Percentiles rank a stretch among this genome's conserved stretches.
phyloP scores from a whole-genome alignment of 2,329 filamentous ascomycete species.

The Botrytis pseudocinerea region DNA sequence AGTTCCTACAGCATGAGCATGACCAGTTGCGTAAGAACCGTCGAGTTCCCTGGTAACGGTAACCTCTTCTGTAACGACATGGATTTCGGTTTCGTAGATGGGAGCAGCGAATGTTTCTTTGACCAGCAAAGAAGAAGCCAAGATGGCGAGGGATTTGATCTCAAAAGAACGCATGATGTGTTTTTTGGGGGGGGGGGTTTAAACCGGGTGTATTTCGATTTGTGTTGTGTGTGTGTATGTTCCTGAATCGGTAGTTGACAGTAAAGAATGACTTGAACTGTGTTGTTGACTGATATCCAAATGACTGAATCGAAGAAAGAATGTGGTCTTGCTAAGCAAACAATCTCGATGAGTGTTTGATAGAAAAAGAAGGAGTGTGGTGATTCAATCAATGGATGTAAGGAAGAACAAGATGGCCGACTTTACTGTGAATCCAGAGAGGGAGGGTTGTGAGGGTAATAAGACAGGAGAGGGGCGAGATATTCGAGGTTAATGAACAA shows the following conservation, averaged over 20 bases:
- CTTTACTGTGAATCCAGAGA: neutral
- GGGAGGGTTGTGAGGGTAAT: neutral
- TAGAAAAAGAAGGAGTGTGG: conserved; percentile 20
- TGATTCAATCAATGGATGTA: conserved; percentile 35
- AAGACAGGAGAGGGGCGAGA: neutral
- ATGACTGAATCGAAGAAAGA: conserved; percentile 20
- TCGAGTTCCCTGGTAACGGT: conserved; percentile 31
- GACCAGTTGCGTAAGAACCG: conserved; percentile 31
- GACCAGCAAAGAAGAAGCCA: conserved; percentile 40
- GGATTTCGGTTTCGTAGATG: conserved; percentile 30
- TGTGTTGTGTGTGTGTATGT: neutral
- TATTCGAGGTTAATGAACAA: neutral
- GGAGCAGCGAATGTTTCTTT: conserved; percentile 35
- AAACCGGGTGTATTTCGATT: neutral
- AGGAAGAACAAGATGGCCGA: conserved; percentile 19
- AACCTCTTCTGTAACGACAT: conserved; percentile 34
- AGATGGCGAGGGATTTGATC: conserved; percentile 34
- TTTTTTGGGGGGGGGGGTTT: neutral
- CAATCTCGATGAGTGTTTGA: conserved; percentile 19
- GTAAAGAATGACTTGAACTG: conserved; percentile 12
- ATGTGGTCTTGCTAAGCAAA: conserved; percentile 8
- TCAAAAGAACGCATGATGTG: conserved; percentile 35
- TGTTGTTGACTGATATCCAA: conserved; percentile 11
- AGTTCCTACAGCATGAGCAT: conserved; percentile 30
- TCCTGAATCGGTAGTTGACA: conserved; percentile 16